A percentile compares a stretch with the other conserved stretches of the same genome.
These are phyloP conservation scores for Backusella mclennaniae DNA, from an alignment of 192 early-diverging fungal species.

Conservation along the genomic window DNA sequence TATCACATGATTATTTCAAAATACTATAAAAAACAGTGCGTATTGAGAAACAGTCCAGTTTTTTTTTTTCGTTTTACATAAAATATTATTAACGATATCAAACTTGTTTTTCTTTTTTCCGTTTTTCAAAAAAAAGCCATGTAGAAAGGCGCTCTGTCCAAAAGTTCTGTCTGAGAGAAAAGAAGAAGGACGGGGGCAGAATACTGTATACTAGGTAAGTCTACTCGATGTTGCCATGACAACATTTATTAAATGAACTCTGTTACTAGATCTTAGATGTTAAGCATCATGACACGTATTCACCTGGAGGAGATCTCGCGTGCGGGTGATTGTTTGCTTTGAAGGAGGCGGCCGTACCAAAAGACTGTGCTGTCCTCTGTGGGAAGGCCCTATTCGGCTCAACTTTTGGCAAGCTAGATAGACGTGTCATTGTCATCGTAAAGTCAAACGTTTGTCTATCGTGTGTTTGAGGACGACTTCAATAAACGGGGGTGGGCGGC, in stretches of 20 bases:
- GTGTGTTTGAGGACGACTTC: background rate
- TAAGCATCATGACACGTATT: background rate
- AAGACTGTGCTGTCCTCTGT: background rate
- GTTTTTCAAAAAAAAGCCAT: background rate
- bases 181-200: background rate
- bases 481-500: background rate
- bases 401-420: background rate
- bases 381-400: background rate
- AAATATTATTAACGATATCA: background rate
- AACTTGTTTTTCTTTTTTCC: background rate
- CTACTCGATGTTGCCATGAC: background rate
- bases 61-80: background rate
- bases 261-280: background rate
- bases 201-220: constrained; percentile 3
- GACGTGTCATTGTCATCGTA: background rate
- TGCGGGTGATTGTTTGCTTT: background rate
- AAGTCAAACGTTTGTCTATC: background rate
- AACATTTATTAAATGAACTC: background rate
- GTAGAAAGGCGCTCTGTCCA: background rate
- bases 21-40: background rate
- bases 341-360: background rate
- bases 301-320: background rate
- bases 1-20: background rate
- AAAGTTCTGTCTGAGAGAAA: background rate
- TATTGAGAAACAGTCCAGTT: too few relatives aligned